A percentile compares a stretch with the other conserved stretches of the same genome.
These are phyloP conservation scores for Helianthus annuus DNA, from an alignment of 129 eudicot genomes.

Conservation along the genomic window HanXRQr2.0-SUNRISE NC_035447.2:57820469-57820968, in stretches of 20 bases:
- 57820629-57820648: conserved; percentile 91
- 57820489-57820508: conserved; percentile 88
- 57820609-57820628: conserved; percentile 94
- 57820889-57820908: conserved; percentile 96
- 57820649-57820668: conserved; percentile 91
- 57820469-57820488: conserved; percentile 76
- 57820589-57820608: conserved; percentile 99
- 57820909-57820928: conserved; percentile 86
- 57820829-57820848: conserved; percentile 91
- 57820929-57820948: conserved; percentile 97
- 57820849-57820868: conserved; percentile 76
- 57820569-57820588: conserved; percentile 99
- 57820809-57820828: conserved; percentile 10
- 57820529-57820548: conserved; percentile 91
- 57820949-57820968: conserved; percentile 62
- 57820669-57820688: conserved; percentile 96
- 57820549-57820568: conserved; percentile 90
- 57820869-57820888: conserved; percentile 89
- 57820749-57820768: no score
- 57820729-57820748: background rate
- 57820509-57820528: conserved; percentile 98
- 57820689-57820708: conserved; percentile 76
- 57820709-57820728: conserved; percentile 9
- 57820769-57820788: background rate
- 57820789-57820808: background rate